Conservation (phyloP, 345 rosid species). For the Sonneratia caseolaris region DNA sequence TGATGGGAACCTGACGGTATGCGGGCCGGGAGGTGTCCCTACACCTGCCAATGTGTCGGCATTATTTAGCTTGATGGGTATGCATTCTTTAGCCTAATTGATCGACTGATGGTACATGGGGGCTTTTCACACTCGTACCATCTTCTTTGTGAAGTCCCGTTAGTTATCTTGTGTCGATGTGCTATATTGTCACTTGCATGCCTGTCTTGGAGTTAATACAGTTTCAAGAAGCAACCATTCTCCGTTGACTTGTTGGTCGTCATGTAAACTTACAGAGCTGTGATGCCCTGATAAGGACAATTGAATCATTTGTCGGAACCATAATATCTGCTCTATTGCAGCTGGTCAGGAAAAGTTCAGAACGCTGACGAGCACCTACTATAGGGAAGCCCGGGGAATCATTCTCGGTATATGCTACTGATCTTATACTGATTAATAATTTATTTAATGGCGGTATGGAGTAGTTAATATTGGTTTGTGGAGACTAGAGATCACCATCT, state of each 20-base stretch:
- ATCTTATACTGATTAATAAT: background rate
- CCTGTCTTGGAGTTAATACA: background rate
- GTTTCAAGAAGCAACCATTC: too few relatives aligned
- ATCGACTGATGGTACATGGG: too few relatives aligned
- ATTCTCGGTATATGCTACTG: constrained; percentile 53
- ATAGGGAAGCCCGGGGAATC: constrained; percentile 89
- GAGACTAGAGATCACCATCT: background rate
- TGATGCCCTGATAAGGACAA: background rate
- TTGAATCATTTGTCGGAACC: constrained; percentile 5
- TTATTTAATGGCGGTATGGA: background rate
- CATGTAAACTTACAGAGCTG: background rate
- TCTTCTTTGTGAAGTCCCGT: background rate
- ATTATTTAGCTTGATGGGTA: too few relatives aligned
- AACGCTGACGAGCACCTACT: constrained; percentile 85
- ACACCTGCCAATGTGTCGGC: too few relatives aligned
- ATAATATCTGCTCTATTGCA: constrained; percentile 25
- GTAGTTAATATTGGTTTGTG: too few relatives aligned
- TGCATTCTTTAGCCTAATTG: background rate
- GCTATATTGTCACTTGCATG: background rate
- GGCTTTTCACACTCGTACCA: background rate
- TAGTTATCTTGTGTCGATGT: background rate
- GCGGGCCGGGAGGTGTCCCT: too few relatives aligned
- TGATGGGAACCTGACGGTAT: too few relatives aligned
- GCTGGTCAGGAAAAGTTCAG: constrained; percentile 98
- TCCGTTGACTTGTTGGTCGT: background rate